Base-by-base conservation (phyloP, 1,284 basidiomycete species). In the Puccinia hordei region DNA sequence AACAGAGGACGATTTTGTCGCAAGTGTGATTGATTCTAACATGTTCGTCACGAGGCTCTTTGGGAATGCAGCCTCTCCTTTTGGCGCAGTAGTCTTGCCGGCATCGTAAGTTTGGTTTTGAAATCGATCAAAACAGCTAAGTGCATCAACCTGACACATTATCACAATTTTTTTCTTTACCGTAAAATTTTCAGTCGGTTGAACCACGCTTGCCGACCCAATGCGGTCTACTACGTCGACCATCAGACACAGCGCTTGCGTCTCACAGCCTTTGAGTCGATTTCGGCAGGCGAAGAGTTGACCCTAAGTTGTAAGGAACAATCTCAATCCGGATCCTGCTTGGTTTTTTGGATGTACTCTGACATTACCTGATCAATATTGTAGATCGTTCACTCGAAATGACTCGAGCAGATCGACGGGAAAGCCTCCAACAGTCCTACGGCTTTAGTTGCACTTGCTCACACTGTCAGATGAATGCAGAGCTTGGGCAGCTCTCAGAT, bases 161-260 rank as follows among this genome's bases (percentile, higher is more conserved):
- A 41, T 6, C 12, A 12, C n/a, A 41, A 41, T 41, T 41, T 12
- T 41, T 41, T 22, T 38, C 5, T 63, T 33, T n/a, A 59, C 27
- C 9, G 30, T 8, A 24, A 59, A 19, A 38, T 33, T 17, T 53
- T 12, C 59, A 78, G 76, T 71, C 76, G 76, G 44, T 69, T 78
- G 41, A 78, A 78, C 57, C 76, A 78, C 57, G 77, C 68, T 33
- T 80, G 77, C 35, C 77, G 77, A 38, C 77, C 77, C n/a, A 80
- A 72, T 27, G 57, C 57, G 22, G 57, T 38, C 19, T 80, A 49
- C 53, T 72, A 73, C 59, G 41, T 73, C 15, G 69, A 80, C 65
- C 22, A 30, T 30, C 22, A 65, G 24, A 73, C 66, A 9, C 66
- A 72, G 55, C 22, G 61, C 33, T 33, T 80, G 44, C 55, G 61